Evolutionary conservation across 768 basidiomycete genomes (phyloP), one percentile per base, ranked within the genome.

Genomic region (Amanita polypyramis): DNA sequence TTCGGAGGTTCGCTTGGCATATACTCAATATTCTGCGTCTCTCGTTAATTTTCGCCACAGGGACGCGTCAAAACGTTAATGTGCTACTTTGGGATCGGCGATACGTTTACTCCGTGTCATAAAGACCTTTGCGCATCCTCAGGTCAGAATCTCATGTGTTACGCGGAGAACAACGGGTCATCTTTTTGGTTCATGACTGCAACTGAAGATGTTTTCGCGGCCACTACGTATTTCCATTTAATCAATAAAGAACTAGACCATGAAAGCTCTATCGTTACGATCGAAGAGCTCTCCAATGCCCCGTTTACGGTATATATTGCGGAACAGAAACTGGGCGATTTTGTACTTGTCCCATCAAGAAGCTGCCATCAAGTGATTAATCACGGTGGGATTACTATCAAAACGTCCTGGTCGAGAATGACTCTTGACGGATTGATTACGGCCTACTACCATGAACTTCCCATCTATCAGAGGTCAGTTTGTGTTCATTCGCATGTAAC

Each of bases 121-220:
- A 91, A 90, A 59, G 88, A 92, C 62, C 72, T 82, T 0, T 92
- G 88, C 55, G 86, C 77, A 1, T 89, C 86, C 3, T 82, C 83
- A 5, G 88, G 89, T 8, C 88, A 91, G 47, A 92, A 92, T 58
- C 65, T 92, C 17, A 91, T 92, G 88, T 82, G 82, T 56, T 83
- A 84, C 59, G 77, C 88, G 0, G 84, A 87, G 58, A 65, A 78
- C 19, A 71, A 64, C 34, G 86, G 82, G 0, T 82, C 80, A 1
- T 81, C 87, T 1, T 86, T 80, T 58, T 91, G 88, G 89, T 90
- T 91, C 63, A 87, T 92, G 84, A 88, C 89, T 1, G 67, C 72
- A 51, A 70, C 77, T 21, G 69, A 75, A 0, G 74, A 71, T 50
- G 77, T 83, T 11, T 67, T 72, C 8, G 62, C 57, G 8, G 83